These are phyloP conservation scores for Dipsacomyces acuminosporus DNA, from an alignment of 371 early-diverging fungal species.

Conservation along the genomic window DNA sequence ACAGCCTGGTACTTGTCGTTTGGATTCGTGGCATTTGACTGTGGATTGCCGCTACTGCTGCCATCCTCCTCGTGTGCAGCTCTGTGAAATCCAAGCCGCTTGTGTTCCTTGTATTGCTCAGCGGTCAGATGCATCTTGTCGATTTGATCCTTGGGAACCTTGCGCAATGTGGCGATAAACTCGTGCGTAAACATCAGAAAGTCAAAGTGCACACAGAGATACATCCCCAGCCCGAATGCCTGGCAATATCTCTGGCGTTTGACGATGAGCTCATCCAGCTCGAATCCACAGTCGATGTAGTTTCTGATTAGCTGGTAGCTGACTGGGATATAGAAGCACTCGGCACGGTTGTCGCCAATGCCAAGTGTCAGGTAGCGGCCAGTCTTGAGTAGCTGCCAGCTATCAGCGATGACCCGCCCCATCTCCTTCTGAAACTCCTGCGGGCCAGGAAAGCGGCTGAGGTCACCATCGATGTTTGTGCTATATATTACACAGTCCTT, in stretches of 20 bases:
- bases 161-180: constrained; percentile 78
- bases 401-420: constrained; percentile 64
- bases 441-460: constrained; percentile 66
- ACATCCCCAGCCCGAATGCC: constrained; percentile 84
- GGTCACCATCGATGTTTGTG: constrained; percentile 72
- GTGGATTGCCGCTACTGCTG: not conserved
- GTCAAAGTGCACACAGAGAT: constrained; percentile 80
- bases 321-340: constrained; percentile 85
- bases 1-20: not conserved
- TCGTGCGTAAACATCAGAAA: constrained; percentile 92
- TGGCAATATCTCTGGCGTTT: constrained; percentile 89
- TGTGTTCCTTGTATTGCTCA: constrained; percentile 12
- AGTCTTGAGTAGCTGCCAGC: constrained; percentile 72
- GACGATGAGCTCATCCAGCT: constrained; percentile 80
- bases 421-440: constrained; percentile 76
- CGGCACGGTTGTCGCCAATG: constrained; percentile 85
- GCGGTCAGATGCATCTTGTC: constrained; percentile 53
- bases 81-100: constrained; percentile 9
- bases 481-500: constrained; percentile 84
- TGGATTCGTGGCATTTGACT: no score
- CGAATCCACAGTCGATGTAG: constrained; percentile 81
- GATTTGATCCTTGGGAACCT: constrained; percentile 56
- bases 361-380: constrained; percentile 74
- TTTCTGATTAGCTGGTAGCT: constrained; percentile 72
- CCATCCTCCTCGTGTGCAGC: not conserved